Conservation (phyloP, 108 stramenopile genomes). For the Chaetoceros muelleri region DNA sequence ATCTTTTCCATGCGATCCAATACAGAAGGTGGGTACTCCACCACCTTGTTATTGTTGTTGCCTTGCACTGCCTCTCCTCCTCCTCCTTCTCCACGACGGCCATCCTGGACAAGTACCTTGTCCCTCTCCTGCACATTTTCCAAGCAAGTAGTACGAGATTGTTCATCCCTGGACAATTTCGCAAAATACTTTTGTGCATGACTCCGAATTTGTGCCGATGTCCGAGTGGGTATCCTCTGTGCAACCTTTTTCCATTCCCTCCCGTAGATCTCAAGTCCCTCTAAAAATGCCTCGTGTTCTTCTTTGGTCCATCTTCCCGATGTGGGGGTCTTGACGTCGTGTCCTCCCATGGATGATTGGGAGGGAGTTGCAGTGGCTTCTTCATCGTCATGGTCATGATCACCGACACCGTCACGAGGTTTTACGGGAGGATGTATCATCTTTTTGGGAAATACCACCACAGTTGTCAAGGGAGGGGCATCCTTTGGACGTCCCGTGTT, state of each 20-base stretch:
- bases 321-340: neutral
- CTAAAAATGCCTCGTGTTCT: conserved; percentile 87
- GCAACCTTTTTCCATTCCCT: conserved; percentile 89
- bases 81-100: neutral
- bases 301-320: conserved; percentile 86
- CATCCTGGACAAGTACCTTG: neutral
- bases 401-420: too few species aligned
- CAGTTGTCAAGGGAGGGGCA: too few species aligned
- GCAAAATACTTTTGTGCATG: conserved; percentile 98
- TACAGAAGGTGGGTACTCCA: conserved; percentile 14
- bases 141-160: conserved; percentile 2
- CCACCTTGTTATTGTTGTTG: neutral
- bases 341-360: too few species aligned
- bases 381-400: too few species aligned
- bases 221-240: conserved; percentile 77
- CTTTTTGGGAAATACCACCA: too few species aligned
- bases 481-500: too few species aligned
- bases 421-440: too few species aligned
- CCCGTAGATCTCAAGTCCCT: conserved; percentile 75
- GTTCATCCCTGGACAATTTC: conserved; percentile 47
- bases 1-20: conserved; percentile 40
- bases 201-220: conserved; percentile 92
- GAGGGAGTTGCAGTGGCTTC: too few species aligned
- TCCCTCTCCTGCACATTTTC: neutral
- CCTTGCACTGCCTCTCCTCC: neutral